Conservation (phyloP, 75 land plant species). For the Ceratopteris richardii region DNA sequence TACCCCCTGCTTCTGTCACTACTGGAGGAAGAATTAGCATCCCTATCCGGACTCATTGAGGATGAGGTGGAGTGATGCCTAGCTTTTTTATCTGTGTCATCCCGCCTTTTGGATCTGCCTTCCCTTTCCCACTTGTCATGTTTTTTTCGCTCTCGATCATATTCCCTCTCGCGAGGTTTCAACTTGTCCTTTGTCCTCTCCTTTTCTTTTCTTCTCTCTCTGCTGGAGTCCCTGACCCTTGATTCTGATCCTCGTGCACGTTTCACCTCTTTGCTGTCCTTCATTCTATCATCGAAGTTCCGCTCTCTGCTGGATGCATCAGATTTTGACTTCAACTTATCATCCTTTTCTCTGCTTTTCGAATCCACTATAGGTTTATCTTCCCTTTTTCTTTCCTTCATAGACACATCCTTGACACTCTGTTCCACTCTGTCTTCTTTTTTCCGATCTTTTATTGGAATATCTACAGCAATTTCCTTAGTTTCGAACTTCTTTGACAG, state of each 20-base stretch:
- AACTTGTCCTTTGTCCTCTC: neutral
- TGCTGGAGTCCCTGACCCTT: neutral
- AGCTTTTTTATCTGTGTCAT: neutral
- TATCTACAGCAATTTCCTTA: too few relatives aligned
- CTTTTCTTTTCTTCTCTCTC: slow-evolving; percentile 5
- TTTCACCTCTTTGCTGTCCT: slow-evolving; percentile 3
- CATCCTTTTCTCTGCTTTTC: too few relatives aligned
- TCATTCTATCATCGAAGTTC: too few relatives aligned
- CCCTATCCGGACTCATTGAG: neutral
- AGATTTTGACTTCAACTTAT: too few relatives aligned
- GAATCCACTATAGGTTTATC: neutral
- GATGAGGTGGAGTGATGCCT: neutral
- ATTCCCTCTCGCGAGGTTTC: neutral
- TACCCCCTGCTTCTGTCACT: slow-evolving; percentile 6
- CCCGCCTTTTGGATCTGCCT: neutral
- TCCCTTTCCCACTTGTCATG: slow-evolving; percentile 3
- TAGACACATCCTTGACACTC: neutral
- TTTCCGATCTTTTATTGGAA: too few relatives aligned
- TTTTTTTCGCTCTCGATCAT: neutral
- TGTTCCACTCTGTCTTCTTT: too few relatives aligned
- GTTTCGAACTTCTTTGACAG: too few relatives aligned
- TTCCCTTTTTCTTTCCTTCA: slow-evolving; percentile 1
- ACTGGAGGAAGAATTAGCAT: neutral
- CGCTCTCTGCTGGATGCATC: too few relatives aligned
- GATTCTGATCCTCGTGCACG: neutral